Evolutionary conservation across 2,329 filamentous ascomycete genomes (phyloP).

Genomic region (Ambrosiella beaveri): DNA sequence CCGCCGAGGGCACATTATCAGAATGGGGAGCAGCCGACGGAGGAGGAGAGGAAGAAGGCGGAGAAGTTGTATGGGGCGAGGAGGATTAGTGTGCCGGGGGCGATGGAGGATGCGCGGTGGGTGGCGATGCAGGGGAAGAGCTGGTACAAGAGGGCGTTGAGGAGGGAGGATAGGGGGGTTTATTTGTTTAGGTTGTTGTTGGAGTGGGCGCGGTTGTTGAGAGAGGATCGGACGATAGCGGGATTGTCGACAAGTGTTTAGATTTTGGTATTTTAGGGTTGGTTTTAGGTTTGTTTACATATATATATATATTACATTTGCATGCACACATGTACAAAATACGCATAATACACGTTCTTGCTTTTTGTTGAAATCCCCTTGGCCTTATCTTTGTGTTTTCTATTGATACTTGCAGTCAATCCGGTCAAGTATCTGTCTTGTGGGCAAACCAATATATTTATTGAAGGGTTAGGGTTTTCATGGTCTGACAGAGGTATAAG

Average conservation of each 20-base stretch:
- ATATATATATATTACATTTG: neutral
- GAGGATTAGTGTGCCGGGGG: conserved; percentile 4
- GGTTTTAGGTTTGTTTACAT: neutral
- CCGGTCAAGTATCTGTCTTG: no score
- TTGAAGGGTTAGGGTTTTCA: no score
- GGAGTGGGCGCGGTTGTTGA: conserved; percentile 48
- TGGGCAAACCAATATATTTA: no score
- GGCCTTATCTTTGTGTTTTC: no score
- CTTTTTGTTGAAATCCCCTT: no score
- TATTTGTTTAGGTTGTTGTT: conserved; percentile 51
- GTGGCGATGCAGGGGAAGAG: conserved; percentile 49
- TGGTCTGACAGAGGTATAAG: no score
- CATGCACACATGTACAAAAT: neutral
- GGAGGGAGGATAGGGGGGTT: conserved; percentile 55
- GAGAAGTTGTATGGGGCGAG: conserved; percentile 23
- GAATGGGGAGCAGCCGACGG: conserved; percentile 20
- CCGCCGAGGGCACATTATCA: conserved; percentile 15
- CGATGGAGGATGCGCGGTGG: conserved; percentile 37
- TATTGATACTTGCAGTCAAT: no score
- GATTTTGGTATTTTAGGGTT: neutral
- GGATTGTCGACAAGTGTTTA: neutral
- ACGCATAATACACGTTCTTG: neutral
- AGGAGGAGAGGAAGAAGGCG: conserved; percentile 28
- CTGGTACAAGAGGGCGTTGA: conserved; percentile 57
- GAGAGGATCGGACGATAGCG: conserved; percentile 31